These are phyloP conservation scores for Raphanus hybrid DNA, from an alignment of 441 rosid genomes.

Conservation along the genomic window DNA sequence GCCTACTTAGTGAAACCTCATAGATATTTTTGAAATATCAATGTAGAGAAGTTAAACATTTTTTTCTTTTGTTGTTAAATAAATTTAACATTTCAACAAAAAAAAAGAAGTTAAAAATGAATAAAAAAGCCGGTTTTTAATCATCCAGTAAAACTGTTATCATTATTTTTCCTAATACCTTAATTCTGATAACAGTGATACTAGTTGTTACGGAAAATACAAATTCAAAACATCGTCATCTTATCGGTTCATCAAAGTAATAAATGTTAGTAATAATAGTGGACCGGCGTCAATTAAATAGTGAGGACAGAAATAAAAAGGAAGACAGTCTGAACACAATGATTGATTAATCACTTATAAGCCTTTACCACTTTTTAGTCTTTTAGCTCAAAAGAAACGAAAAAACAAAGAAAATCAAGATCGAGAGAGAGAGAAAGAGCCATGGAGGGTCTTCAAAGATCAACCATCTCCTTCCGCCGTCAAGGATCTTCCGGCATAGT, in stretches of 20 bases:
- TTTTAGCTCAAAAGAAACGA: slow-evolving; percentile 39
- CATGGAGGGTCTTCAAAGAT: slow-evolving; percentile 64
- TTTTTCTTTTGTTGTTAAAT: no score
- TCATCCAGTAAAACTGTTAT: background rate
- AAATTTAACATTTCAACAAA: no score
- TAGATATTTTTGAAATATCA: no score
- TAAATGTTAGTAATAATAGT: slow-evolving; percentile 15
- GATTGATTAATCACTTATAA: slow-evolving; percentile 43
- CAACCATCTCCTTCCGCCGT: slow-evolving; percentile 63
- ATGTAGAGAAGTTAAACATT: no score
- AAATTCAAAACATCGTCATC: slow-evolving; percentile 15
- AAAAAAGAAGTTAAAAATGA: no score
- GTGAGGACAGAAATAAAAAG: slow-evolving; percentile 47
- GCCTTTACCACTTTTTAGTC: slow-evolving; percentile 40
- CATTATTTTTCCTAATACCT: background rate
- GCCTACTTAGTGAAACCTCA: no score
- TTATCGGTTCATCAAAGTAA: background rate
- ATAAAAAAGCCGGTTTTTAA: background rate
- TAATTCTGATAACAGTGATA: background rate
- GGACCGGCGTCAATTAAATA: slow-evolving; percentile 57
- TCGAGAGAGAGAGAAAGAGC: background rate
- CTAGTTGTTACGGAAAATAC: background rate
- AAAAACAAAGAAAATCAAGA: slow-evolving; percentile 20
- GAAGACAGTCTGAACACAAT: slow-evolving; percentile 35
- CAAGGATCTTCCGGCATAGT: slow-evolving; percentile 71